Conservation (phyloP, 768 basidiomycete genomes). For the Lyophyllum semitale region DNA sequence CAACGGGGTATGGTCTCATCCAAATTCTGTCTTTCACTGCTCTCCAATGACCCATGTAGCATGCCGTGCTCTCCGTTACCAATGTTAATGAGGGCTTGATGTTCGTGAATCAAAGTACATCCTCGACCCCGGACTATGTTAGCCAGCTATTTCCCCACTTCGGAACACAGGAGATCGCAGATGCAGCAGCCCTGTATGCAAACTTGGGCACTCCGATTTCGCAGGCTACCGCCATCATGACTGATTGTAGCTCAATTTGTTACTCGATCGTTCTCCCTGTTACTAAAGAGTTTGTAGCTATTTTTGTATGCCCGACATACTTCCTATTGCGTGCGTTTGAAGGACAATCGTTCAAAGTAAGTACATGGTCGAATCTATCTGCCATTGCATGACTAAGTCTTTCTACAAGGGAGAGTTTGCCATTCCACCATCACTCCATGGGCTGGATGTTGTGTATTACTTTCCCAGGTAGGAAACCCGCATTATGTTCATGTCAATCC, state of each 20-base stretch:
- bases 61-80: slow-evolving; percentile 35
- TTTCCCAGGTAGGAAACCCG: slow-evolving; percentile 37
- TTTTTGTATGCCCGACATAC: slow-evolving; percentile 49
- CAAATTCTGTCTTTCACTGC: background rate
- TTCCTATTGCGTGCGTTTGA: slow-evolving; percentile 33
- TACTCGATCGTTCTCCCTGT: no score
- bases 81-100: slow-evolving; percentile 39
- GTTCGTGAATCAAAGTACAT: slow-evolving; percentile 36
- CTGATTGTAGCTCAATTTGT: slow-evolving; percentile 34
- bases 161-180: slow-evolving; percentile 21
- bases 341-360: slow-evolving; percentile 34
- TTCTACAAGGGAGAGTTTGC: no score
- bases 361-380: no score
- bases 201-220: slow-evolving; percentile 29
- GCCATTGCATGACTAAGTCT: no score
- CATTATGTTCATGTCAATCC: background rate
- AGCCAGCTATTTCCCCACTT: slow-evolving; percentile 40
- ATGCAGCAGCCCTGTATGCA: slow-evolving; percentile 29
- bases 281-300: no score
- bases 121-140: slow-evolving; percentile 31
- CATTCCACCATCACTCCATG: slow-evolving; percentile 42
- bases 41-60: slow-evolving; percentile 15
- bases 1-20: slow-evolving; percentile 46
- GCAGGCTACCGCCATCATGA: slow-evolving; percentile 36
- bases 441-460: slow-evolving; percentile 38